These are phyloP conservation scores for Saccharomycopsis guyanensis DNA, from an alignment of 805 yeast species.

Conservation along the genomic window DNA sequence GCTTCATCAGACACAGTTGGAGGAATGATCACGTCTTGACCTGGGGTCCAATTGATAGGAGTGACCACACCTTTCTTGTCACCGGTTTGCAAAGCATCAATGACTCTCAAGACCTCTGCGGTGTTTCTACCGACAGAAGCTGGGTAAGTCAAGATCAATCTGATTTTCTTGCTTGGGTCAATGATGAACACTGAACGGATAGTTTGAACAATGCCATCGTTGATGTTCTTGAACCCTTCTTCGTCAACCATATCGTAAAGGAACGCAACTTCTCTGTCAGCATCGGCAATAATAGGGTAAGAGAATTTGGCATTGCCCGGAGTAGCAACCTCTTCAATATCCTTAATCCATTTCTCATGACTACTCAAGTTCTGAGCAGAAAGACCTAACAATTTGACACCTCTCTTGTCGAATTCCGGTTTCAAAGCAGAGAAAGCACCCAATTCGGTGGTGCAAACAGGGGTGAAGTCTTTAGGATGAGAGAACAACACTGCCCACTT, in stretches of 20 bases:
- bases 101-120: slow-evolving; percentile 82
- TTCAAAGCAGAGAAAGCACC: slow-evolving; percentile 89
- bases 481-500: slow-evolving; percentile 86
- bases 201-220: slow-evolving; percentile 71
- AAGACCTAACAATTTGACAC: slow-evolving; percentile 81
- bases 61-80: slow-evolving; percentile 82
- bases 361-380: slow-evolving; percentile 77
- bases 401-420: slow-evolving; percentile 81
- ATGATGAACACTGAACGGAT: slow-evolving; percentile 89
- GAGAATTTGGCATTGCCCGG: slow-evolving; percentile 59
- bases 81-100: slow-evolving; percentile 81
- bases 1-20: slow-evolving; percentile 75
- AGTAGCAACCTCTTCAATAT: slow-evolving; percentile 71
- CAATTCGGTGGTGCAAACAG: slow-evolving; percentile 93
- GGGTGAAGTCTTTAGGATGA: slow-evolving; percentile 95
- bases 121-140: slow-evolving; percentile 94
- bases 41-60: slow-evolving; percentile 85
- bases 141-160: slow-evolving; percentile 83
- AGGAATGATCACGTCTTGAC: slow-evolving; percentile 89
- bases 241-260: slow-evolving; percentile 84
- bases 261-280: slow-evolving; percentile 75
- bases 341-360: slow-evolving; percentile 83
- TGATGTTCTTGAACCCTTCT: slow-evolving; percentile 68
- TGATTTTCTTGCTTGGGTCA: slow-evolving; percentile 84
- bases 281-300: slow-evolving; percentile 90